Base-by-base conservation (phyloP, 1,139 yeast genomes). In the Saccharomyces uvarum region DNA sequence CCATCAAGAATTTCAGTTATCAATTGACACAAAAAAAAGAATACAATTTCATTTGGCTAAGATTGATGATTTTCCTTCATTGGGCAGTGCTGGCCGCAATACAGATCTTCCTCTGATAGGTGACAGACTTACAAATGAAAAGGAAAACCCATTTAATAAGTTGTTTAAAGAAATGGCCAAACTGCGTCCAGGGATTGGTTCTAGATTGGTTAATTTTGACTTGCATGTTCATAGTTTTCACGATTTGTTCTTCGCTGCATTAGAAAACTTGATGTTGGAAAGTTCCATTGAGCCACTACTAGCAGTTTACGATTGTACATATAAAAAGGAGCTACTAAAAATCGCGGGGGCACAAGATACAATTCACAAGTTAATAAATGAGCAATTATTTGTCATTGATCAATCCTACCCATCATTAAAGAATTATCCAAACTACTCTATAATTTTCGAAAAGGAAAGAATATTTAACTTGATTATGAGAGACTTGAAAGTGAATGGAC, bases 221-320 rank as follows among this genome's bases (percentile, higher is more conserved):
- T 5, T 38, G 24, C 13, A 9, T 38, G 11, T 38, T 9, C 24
- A 19, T 19, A 11, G 24, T 19, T 38, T 38, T 19, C 44, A 38
- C n/a, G 26, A 38, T 19, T 9, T 38, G 44, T 27, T 54, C 55
- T 16, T 38, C 48, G 11, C 52, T 54, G 48, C 41, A 67, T 75
- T 82, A 62, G 89, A 86, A 61, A 84, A 84, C 63, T 73, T 89
- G 53, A 77, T 86, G 29, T 81, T 85, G 7, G 87, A 88, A 62
- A 79, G 88, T 38, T 85, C 88, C 61, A 81, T 89, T 56, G 89
- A 89, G 61, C 87, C 96, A 0, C 68, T 87, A 38, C 81, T 93
- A 0, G 84, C 89, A 0, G 60, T 89, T 13, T 74, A 82, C 53
- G 86, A 83, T 64, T 84, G 91, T 62, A 67, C 53, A n/a, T 54